These are phyloP conservation scores for Solanum lycopersicoides DNA, from an alignment of 257 asterid genomes.

Conservation along the genomic window DNA sequence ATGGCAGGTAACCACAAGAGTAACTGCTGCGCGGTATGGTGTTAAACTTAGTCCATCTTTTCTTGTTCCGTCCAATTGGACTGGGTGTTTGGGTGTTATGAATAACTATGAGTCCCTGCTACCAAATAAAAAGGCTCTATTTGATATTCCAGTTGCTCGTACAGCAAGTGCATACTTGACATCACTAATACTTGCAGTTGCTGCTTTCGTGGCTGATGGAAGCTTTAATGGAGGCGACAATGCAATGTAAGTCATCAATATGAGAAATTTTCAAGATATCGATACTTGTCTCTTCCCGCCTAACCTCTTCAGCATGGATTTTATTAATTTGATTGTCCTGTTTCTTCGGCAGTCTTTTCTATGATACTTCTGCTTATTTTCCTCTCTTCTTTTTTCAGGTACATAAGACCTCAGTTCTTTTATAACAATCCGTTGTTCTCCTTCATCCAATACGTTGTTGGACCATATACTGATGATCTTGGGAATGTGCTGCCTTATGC, in stretches of 20 bases:
- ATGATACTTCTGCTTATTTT: neutral
- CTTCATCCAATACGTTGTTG: conserved; percentile 72
- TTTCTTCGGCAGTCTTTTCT: neutral
- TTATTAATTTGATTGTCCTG: neutral
- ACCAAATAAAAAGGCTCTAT: conserved; percentile 76
- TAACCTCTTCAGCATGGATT: neutral
- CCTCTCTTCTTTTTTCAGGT: conserved; percentile 35
- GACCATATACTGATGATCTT: conserved; percentile 84
- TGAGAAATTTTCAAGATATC: neutral
- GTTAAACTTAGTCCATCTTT: conserved; percentile 94
- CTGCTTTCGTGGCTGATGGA: conserved; percentile 77
- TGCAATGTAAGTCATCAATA: conserved; percentile 52
- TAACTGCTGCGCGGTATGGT: conserved; percentile 65
- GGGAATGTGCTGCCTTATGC: conserved; percentile 89
- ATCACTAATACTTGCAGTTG: conserved; percentile 48
- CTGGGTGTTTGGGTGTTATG: conserved; percentile 88
- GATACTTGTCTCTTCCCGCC: neutral
- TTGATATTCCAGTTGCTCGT: conserved; percentile 82
- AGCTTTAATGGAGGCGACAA: conserved; percentile 88
- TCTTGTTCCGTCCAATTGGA: conserved; percentile 91
- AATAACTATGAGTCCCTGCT: conserved; percentile 76
- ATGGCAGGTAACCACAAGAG: conserved; percentile 63
- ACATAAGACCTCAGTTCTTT: conserved; percentile 88
- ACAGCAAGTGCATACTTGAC: conserved; percentile 84
- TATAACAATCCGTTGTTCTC: conserved; percentile 83